Conservation (phyloP, 2,329 filamentous ascomycete genomes). For the Magnaporthiopsis rhizophila region DNA sequence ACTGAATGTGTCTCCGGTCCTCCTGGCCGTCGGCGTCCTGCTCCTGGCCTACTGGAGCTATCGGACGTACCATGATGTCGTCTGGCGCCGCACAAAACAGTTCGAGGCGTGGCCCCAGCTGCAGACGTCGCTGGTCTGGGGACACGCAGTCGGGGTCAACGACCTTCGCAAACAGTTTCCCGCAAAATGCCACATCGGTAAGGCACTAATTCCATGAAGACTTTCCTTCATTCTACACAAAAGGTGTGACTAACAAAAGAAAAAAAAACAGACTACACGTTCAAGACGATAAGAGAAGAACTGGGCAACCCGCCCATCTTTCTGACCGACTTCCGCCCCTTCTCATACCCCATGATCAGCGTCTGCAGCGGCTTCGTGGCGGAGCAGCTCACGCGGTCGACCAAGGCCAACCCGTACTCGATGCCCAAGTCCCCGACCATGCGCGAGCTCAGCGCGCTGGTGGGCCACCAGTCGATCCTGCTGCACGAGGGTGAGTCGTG, state of each 20-base stretch:
- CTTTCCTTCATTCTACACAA: no score
- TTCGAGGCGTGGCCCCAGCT: slow-evolving; percentile 16
- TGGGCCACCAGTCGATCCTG: slow-evolving; percentile 17
- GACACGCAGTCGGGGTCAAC: slow-evolving; percentile 15
- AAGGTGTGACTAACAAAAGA: neutral
- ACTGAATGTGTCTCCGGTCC: neutral
- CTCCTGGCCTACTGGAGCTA: slow-evolving; percentile 3
- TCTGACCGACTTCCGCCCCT: slow-evolving; percentile 27
- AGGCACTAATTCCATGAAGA: neutral
- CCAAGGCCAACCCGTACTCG: slow-evolving; percentile 23
- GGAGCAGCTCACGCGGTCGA: slow-evolving; percentile 27
- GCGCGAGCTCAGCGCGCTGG: slow-evolving; percentile 17
- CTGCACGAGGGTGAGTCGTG: slow-evolving; percentile 20
- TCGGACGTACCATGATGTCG: slow-evolving; percentile 7
- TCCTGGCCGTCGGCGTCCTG: neutral
- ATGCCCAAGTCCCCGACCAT: slow-evolving; percentile 24
- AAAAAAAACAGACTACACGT: slow-evolving; percentile 16
- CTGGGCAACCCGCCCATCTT: slow-evolving; percentile 25
- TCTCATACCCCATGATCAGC: slow-evolving; percentile 23
- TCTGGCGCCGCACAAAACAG: slow-evolving; percentile 16
- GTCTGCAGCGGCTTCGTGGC: slow-evolving; percentile 26
- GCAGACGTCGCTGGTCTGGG: slow-evolving; percentile 16
- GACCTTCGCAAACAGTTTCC: slow-evolving; percentile 9
- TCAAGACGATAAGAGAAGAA: slow-evolving; percentile 20
- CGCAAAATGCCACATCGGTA: neutral